Percentiles rank a stretch among this genome's conserved stretches.
These are phyloP conservation scores for Adansonia gregorii DNA, from an alignment of 441 rosid genomes.

Conservation along the genomic window DNA sequence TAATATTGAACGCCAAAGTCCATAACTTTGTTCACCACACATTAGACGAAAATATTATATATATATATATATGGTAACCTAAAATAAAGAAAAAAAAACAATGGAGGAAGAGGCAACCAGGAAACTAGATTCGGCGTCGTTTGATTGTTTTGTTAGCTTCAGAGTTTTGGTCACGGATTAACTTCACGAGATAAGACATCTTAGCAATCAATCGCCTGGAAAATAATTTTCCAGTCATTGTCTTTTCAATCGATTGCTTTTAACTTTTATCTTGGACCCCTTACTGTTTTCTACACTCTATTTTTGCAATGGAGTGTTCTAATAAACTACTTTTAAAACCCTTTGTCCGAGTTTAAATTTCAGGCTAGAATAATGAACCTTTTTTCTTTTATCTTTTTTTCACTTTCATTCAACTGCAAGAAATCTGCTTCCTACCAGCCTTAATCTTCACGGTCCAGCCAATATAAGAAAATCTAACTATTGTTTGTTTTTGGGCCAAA, in stretches of 20 bases:
- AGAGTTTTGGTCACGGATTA: not conserved
- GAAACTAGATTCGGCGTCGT: slow-evolving; percentile 11
- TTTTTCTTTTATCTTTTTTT: not conserved
- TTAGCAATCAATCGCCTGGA: not conserved
- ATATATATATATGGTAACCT: no score
- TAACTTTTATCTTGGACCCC: slow-evolving; percentile 9
- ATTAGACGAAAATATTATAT: no score
- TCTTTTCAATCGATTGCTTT: not conserved
- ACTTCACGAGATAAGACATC: not conserved
- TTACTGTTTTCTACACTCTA: not conserved
- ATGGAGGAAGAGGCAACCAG: not conserved
- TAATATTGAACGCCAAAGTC: not conserved
- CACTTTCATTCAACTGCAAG: slow-evolving; percentile 21
- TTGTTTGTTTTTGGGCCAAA: not conserved
- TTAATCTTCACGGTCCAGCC: slow-evolving; percentile 14
- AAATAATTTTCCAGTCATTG: not conserved
- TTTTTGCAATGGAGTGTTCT: not conserved
- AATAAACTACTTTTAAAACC: not conserved
- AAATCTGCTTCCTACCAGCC: slow-evolving; percentile 31
- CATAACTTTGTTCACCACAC: no score
- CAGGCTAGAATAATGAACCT: not conserved
- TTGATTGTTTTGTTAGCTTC: not conserved
- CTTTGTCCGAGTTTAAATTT: not conserved
- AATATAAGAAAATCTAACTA: not conserved
- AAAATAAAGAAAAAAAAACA: not conserved